Base-by-base conservation (phyloP, 441 rosid species). In the Euphorbia schlechtendalii region DNA sequence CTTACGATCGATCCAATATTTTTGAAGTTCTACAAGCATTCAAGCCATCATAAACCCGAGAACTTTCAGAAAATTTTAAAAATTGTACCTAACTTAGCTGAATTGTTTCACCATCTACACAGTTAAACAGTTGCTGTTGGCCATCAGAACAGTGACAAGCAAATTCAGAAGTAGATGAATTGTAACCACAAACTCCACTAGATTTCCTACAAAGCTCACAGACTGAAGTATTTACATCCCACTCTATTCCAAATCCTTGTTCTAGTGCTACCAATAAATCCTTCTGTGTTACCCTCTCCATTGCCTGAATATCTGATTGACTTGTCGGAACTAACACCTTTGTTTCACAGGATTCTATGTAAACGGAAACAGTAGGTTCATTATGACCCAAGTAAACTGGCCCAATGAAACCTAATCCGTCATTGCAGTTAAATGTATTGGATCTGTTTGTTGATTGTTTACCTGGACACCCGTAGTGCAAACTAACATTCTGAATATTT, bases 101-200 rank as follows among this genome's bases (percentile, higher is more conserved):
- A 61, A 43, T 43, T 25, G 38, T 0, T 25, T 21, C 1, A 17
- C 21, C 7, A 12, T 21, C 24, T 17, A 25, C 41, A 24, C 69
- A 70, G 10, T 24, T 52, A 11, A 20, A 53, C 5, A 10, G 65
- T 13, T 68, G 15, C 17, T 71, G 13, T 53, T 24, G 27, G 22
- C 21, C 45, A 13, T 81, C 73, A 1, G 25, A 2, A 64, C 70
- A 73, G 59, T 75, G 79, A 56, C 95, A 88, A 40, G 15, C 10
- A 46, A 82, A 82, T 17, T 1, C 13, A 3, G 75, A 46, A 56
- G 40, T 22, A 8, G 1, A 18, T 8, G 14, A 4, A 40, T 68
- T 55, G 30, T 32, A 63, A 14, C 92, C 95, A 54, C 87, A 84
- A 41, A n/a, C 60, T 18, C 89, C 89, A 0, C 34, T 56, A 1